A percentile compares a stretch with the other conserved stretches of the same genome.
Evolutionary conservation across 2,329 filamentous ascomycete genomes (phyloP).

Genomic region (Pseudocercospora musae): DNA sequence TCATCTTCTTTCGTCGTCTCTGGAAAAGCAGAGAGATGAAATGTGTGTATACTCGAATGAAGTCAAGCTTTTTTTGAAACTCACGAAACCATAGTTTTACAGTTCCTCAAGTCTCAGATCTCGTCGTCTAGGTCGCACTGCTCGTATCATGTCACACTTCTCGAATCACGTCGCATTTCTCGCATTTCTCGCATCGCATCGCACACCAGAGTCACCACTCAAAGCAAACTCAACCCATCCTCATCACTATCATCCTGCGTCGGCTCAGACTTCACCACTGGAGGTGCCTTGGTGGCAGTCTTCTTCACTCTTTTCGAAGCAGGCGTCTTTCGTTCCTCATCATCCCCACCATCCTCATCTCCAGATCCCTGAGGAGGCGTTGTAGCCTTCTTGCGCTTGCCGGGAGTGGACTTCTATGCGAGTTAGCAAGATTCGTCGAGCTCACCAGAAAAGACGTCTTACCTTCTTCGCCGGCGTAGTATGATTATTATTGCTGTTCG

Average conservation of each 20-base stretch:
- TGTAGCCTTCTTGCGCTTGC: constrained; percentile 10
- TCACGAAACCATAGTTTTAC: not conserved
- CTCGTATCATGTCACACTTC: not conserved
- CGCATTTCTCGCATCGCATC: not conserved
- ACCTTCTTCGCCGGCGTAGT: not conserved
- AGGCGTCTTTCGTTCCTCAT: constrained; percentile 4
- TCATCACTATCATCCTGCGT: not conserved
- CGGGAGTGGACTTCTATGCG: not conserved
- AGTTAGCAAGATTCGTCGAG: not conserved
- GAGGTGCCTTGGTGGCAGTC: not conserved
- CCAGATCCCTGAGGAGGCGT: not conserved
- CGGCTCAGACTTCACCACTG: constrained; percentile 2
- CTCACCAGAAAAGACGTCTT: not conserved
- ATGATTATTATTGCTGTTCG: not conserved
- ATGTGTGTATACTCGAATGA: not conserved
- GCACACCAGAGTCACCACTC: not conserved
- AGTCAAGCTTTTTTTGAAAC: not conserved
- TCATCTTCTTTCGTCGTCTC: not conserved
- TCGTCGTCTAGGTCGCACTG: not conserved
- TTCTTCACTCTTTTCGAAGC: constrained; percentile 1
- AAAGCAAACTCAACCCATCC: not conserved
- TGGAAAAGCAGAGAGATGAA: not conserved
- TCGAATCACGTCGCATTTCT: not conserved
- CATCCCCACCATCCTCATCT: constrained; percentile 6
- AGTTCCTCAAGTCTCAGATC: not conserved